phyloP scores from a whole-genome alignment of 1,284 basidiomycete species.

The Paramarasmius palmivorus region DNA sequence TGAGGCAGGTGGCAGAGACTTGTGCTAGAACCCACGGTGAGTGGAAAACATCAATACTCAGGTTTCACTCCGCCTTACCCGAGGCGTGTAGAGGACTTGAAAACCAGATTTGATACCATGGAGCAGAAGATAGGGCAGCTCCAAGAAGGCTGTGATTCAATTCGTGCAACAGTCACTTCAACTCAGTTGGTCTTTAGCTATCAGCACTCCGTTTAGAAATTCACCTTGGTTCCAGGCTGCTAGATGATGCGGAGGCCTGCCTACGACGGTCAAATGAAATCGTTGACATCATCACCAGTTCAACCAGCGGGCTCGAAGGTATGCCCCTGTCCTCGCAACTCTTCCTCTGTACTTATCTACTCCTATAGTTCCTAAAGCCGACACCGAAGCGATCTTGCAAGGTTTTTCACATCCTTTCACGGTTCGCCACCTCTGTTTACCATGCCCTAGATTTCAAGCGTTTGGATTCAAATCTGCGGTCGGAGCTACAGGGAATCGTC shows the following conservation, averaged over 20 bases:
- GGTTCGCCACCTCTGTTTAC: background rate
- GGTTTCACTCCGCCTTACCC: background rate
- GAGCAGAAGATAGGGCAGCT: slow-evolving; percentile 56
- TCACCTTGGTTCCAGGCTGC: slow-evolving; percentile 36
- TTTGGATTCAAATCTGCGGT: slow-evolving; percentile 58
- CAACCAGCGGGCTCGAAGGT: slow-evolving; percentile 58
- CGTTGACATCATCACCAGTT: slow-evolving; percentile 55
- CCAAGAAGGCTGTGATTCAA: slow-evolving; percentile 56
- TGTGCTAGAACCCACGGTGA: slow-evolving; percentile 71
- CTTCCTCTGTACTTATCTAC: background rate
- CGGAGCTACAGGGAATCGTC: slow-evolving; percentile 57
- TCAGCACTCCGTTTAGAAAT: background rate
- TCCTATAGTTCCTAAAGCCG: slow-evolving; percentile 43
- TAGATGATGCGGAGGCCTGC: slow-evolving; percentile 61
- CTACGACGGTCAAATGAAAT: slow-evolving; percentile 56
- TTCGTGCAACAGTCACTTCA: slow-evolving; percentile 51
- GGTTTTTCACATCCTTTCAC: slow-evolving; percentile 35
- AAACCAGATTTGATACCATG: slow-evolving; percentile 49
- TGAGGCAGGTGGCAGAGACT: slow-evolving; percentile 76
- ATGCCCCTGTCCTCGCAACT: slow-evolving; percentile 13
- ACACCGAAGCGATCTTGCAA: slow-evolving; percentile 54
- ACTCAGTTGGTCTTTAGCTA: slow-evolving; percentile 52
- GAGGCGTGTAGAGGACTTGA: slow-evolving; percentile 52
- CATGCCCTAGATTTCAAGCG: slow-evolving; percentile 56
- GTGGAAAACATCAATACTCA: slow-evolving; percentile 21